Evolutionary conservation across 2,329 filamentous ascomycete genomes (phyloP).

Genomic region (Catunica adiposa): DNA sequence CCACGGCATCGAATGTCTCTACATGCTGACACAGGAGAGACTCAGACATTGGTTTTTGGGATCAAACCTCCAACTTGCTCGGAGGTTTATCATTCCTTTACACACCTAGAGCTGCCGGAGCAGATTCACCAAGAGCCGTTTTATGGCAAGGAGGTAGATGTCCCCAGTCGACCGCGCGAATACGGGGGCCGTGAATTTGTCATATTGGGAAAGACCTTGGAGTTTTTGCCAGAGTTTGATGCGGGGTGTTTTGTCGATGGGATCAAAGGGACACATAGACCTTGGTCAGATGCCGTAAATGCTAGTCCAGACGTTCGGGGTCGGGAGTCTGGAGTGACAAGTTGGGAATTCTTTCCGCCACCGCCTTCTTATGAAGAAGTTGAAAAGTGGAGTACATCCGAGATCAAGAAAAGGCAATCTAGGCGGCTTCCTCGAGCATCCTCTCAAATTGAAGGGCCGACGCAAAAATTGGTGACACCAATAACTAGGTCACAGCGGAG

Average conservation of each 20-base stretch:
- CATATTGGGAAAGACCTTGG: constrained; percentile 56
- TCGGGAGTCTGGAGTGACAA: constrained; percentile 25
- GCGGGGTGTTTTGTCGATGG: constrained; percentile 29
- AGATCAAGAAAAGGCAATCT: not conserved
- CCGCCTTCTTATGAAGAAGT: constrained; percentile 62
- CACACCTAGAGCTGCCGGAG: constrained; percentile 32
- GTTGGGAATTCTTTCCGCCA: constrained; percentile 59
- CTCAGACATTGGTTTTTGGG: not conserved
- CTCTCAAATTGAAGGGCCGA: constrained; percentile 80
- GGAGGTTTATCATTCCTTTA: constrained; percentile 15
- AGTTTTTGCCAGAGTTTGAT: constrained; percentile 60
- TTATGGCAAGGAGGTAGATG: constrained; percentile 70
- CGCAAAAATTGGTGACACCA: constrained; percentile 51
- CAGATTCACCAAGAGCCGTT: constrained; percentile 72
- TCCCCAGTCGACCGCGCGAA: constrained; percentile 59
- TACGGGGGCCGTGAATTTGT: constrained; percentile 81
- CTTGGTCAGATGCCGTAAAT: too few species aligned
- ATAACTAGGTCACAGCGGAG: constrained; percentile 66
- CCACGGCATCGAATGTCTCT: not conserved
- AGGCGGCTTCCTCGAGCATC: constrained; percentile 21
- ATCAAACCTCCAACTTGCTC: constrained; percentile 18
- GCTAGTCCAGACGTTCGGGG: constrained; percentile 15
- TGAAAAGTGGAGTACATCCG: constrained; percentile 36
- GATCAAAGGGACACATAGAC: not conserved
- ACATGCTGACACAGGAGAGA: not conserved